Conservation (phyloP, 1,284 basidiomycete species). For the Ustilago shanxiensis region DNA sequence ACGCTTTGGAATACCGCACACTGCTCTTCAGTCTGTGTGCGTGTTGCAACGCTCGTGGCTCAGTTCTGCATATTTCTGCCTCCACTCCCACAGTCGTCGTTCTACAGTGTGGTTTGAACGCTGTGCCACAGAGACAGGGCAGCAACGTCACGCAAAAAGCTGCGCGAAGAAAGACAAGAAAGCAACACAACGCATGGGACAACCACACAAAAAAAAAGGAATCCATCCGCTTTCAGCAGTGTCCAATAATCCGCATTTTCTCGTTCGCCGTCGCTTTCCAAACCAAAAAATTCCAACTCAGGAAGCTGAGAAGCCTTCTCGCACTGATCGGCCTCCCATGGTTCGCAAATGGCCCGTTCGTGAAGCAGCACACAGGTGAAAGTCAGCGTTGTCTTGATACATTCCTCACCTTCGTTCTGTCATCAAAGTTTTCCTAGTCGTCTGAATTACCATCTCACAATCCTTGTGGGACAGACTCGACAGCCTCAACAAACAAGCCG, state of each 20-base stretch:
- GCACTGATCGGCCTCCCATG: conserved; percentile 5
- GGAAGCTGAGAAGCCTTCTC: neutral
- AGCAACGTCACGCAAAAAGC: neutral
- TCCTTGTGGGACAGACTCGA: neutral
- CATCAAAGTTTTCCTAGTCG: neutral
- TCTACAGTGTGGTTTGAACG: no score
- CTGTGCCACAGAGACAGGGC: no score
- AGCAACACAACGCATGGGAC: neutral
- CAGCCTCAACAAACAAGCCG: neutral
- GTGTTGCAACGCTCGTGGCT: no score
- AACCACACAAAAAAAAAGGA: neutral
- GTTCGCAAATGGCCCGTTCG: conserved; percentile 11
- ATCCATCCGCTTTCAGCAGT: conserved; percentile 6
- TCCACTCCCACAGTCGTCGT: neutral
- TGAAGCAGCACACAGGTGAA: neutral
- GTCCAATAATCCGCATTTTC: neutral
- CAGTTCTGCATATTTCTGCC: neutral
- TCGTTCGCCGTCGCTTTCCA: no score
- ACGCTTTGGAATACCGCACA: no score
- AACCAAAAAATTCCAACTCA: conserved; percentile 4
- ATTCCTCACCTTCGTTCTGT: neutral
- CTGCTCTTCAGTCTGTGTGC: no score
- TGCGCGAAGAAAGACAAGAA: no score
- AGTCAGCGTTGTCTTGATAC: no score
- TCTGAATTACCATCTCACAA: neutral